Percentiles rank a stretch among this genome's conserved stretches.
phyloP scores from a whole-genome alignment of 768 basidiomycete species.

The Cantharellus cinnabarinus region DNA sequence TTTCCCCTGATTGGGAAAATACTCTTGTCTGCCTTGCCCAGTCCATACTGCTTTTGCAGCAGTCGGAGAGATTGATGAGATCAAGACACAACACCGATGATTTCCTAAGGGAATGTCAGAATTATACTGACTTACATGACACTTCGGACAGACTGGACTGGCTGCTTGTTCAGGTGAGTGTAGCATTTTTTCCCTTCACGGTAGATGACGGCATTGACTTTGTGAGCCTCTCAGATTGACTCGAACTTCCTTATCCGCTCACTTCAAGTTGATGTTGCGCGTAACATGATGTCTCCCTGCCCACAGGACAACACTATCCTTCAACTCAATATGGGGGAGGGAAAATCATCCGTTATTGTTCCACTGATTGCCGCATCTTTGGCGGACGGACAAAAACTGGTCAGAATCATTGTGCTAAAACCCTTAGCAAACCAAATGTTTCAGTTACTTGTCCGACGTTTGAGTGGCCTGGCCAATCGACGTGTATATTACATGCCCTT shows the following conservation, averaged over 20 bases:
- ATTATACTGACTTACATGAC: neutral
- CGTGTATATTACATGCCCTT: conserved; percentile 32
- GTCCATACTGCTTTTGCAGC: neutral
- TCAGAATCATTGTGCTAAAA: conserved; percentile 32
- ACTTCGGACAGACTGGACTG: neutral
- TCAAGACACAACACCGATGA: neutral
- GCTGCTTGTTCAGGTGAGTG: neutral
- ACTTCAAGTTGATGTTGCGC: conserved; percentile 24
- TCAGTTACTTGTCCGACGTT: conserved; percentile 23
- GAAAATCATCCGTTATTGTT: conserved; percentile 33
- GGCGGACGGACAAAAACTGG: conserved; percentile 24
- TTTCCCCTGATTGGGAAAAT: no score
- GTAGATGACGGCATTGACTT: conserved; percentile 1
- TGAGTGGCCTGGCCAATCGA: conserved; percentile 27
- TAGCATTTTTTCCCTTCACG: neutral
- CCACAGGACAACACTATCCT: conserved; percentile 20
- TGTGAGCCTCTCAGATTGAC: conserved; percentile 21
- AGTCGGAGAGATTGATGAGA: neutral
- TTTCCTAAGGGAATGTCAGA: neutral
- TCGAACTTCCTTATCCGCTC: conserved; percentile 24
- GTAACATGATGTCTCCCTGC: conserved; percentile 27
- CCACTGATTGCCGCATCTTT: conserved; percentile 24
- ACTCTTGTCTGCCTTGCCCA: neutral
- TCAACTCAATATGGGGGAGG: conserved; percentile 41
- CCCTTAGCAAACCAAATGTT: conserved; percentile 29